Conservation (phyloP, 2,329 filamentous ascomycete genomes). For the Neofusicoccum ribis region DNA sequence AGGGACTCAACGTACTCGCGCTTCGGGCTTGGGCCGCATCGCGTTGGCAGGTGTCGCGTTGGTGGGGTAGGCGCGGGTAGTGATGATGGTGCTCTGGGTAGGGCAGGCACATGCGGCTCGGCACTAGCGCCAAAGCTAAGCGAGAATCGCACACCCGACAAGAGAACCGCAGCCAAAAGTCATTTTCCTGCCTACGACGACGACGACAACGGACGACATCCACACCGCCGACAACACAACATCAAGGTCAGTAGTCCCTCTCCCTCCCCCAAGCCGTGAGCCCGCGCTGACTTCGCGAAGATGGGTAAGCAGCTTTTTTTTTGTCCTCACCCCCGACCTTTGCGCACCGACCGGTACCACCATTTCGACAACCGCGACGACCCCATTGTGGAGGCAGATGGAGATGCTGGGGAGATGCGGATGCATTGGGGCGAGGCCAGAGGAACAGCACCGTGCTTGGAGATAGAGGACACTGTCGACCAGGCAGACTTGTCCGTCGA, state of each 20-base stretch:
- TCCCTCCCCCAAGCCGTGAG: neutral
- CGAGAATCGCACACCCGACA: constrained; percentile 18
- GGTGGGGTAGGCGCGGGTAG: neutral
- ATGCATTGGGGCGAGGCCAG: neutral
- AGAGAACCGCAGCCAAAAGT: constrained; percentile 29
- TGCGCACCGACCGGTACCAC: constrained; percentile 6
- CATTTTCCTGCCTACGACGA: constrained; percentile 21
- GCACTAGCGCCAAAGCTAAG: constrained; percentile 18
- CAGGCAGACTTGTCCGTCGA: neutral
- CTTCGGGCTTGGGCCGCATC: neutral
- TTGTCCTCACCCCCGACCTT: neutral
- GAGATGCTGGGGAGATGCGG: neutral
- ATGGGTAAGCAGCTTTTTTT: constrained; percentile 24
- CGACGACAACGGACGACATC: constrained; percentile 21
- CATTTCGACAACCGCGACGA: neutral
- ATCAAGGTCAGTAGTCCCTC: constrained; percentile 19
- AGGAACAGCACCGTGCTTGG: neutral
- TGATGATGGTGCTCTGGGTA: neutral
- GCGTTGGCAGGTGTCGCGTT: constrained; percentile 2
- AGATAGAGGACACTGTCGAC: neutral
- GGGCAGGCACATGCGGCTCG: constrained; percentile 16
- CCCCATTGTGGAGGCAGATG: constrained; percentile 3
- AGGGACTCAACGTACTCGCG: neutral
- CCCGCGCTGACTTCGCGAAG: constrained; percentile 20
- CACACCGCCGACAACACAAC: constrained; percentile 20